These are phyloP conservation scores for Hymenoscyphus repandus DNA, from an alignment of 2,329 filamentous ascomycete species.

Conservation along the genomic window DNA sequence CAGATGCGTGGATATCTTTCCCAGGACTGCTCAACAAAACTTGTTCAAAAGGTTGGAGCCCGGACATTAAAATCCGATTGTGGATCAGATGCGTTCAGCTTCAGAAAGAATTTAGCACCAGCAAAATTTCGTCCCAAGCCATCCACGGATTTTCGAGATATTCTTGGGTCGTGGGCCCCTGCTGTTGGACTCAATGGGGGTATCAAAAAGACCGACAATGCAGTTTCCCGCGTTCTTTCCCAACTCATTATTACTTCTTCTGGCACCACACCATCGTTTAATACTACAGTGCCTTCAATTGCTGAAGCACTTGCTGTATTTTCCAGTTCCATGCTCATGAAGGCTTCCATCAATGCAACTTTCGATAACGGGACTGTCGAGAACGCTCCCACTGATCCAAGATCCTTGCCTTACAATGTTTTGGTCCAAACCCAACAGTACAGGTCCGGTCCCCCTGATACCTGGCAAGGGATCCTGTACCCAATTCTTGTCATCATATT, in stretches of 20 bases:
- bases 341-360: slow-evolving; percentile 7
- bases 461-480: slow-evolving; percentile 7
- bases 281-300: slow-evolving; percentile 1
- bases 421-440: slow-evolving; percentile 8
- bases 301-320: slow-evolving; percentile 7
- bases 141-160: slow-evolving; percentile 6
- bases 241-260: slow-evolving; percentile 5
- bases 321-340: slow-evolving; percentile 8
- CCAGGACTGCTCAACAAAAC: slow-evolving; percentile 5
- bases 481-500: slow-evolving; percentile 9
- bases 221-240: slow-evolving; percentile 5
- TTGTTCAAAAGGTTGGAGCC: slow-evolving; percentile 6
- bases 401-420: not conserved
- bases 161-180: slow-evolving; percentile 6
- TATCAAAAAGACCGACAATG: not conserved
- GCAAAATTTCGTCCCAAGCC: slow-evolving; percentile 1
- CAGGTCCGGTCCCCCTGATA: slow-evolving; percentile 3
- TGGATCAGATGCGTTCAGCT: not conserved
- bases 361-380: not conserved
- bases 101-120: not conserved
- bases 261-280: not conserved
- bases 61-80: slow-evolving; percentile 1
- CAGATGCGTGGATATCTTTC: slow-evolving; percentile 8
- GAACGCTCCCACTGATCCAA: not conserved
- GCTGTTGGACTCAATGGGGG: slow-evolving; percentile 5